Percentiles rank a stretch among this genome's conserved stretches.
Evolutionary conservation across 2,329 filamentous ascomycete species (phyloP).

Genomic region (Aureobasidium sp.): DNA sequence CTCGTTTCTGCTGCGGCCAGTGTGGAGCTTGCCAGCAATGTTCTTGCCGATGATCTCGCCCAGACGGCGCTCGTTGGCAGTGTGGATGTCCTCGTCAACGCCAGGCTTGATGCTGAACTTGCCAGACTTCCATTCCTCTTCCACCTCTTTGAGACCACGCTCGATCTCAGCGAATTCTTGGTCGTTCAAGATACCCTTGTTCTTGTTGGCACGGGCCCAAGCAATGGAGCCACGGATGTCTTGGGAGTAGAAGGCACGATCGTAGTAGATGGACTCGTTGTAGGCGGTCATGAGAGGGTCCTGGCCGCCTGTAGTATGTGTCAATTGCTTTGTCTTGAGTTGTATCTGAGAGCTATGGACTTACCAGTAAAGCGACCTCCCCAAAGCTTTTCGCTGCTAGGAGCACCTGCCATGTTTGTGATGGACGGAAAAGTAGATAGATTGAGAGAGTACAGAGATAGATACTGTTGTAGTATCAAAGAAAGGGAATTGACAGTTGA

Average conservation of each 20-base stretch:
- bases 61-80: slow-evolving; percentile 43
- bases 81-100: slow-evolving; percentile 47
- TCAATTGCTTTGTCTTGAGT: neutral
- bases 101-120: slow-evolving; percentile 38
- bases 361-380: slow-evolving; percentile 53
- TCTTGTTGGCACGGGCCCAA: slow-evolving; percentile 71
- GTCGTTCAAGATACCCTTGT: slow-evolving; percentile 61
- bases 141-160: slow-evolving; percentile 54
- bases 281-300: slow-evolving; percentile 82
- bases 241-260: slow-evolving; percentile 67
- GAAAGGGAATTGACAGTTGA: neutral
- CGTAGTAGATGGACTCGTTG: slow-evolving; percentile 73
- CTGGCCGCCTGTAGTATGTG: slow-evolving; percentile 51
- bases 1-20: slow-evolving; percentile 78
- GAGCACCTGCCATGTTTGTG: slow-evolving; percentile 12
- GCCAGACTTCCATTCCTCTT: slow-evolving; percentile 39
- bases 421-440: neutral
- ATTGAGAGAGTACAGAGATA: neutral
- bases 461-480: neutral
- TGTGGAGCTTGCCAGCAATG: slow-evolving; percentile 81
- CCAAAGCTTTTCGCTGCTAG: slow-evolving; percentile 48
- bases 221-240: slow-evolving; percentile 75
- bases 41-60: slow-evolving; percentile 83
- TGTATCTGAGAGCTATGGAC: neutral
- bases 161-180: slow-evolving; percentile 69